Evolutionary conservation across 2,329 filamentous ascomycete genomes (phyloP).

Genomic region (Colletotrichum australisinense): DNA sequence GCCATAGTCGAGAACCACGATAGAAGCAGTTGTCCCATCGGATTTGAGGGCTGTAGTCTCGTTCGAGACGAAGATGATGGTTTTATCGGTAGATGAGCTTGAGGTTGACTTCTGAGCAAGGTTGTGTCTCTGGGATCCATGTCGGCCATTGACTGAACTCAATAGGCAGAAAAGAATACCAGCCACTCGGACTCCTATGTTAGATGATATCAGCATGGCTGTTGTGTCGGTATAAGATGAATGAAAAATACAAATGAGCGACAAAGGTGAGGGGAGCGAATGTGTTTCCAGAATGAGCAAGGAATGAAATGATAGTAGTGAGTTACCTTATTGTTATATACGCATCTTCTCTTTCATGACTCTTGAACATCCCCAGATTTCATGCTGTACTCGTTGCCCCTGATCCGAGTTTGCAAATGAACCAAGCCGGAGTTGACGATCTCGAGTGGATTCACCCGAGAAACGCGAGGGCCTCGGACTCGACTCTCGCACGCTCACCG

Average conservation of each 20-base stretch:
- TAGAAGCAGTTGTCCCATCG: background rate
- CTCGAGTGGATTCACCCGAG: background rate
- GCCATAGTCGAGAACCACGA: constrained; percentile 18
- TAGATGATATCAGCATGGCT: background rate
- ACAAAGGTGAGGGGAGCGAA: background rate
- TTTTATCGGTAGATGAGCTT: background rate
- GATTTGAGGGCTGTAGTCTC: background rate
- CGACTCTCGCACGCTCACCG: background rate
- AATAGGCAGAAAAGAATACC: background rate
- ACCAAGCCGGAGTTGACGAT: background rate
- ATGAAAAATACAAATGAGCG: background rate
- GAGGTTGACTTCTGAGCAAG: background rate
- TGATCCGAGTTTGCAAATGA: background rate
- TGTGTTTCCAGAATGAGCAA: background rate
- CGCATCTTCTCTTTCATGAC: background rate
- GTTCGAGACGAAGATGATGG: background rate
- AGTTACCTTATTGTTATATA: background rate
- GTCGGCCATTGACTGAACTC: background rate
- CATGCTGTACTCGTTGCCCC: background rate
- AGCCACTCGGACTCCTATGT: background rate
- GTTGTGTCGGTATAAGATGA: background rate
- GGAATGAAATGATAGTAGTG: background rate
- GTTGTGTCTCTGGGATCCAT: too few relatives aligned
- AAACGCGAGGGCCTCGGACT: background rate
- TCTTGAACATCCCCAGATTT: background rate